Base-by-base conservation (phyloP, 371 early-diverging fungal species). In the Homolaphlyctis polyrhiza region DNA sequence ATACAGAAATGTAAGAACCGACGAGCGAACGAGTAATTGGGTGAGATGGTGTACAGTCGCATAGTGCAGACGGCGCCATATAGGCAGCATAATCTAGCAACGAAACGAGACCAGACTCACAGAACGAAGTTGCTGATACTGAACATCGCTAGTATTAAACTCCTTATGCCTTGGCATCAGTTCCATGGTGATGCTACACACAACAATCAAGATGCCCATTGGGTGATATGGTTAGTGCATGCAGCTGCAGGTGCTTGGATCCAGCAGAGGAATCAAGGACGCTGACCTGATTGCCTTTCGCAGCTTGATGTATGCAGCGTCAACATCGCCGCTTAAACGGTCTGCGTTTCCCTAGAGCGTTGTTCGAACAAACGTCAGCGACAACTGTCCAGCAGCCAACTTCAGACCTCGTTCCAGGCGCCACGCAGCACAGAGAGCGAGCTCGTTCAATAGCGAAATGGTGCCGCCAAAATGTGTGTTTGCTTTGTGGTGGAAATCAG, bases 271-370 rank as follows among this genome's bases (percentile, higher is more conserved):
- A 32, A n/a, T 11, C 6, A 28, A 23, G 13, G 57, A 1, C 27
- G 36, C 71, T 33, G 21, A 71, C 76, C 63, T 68, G 8, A 71
- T 61, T 18, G 68, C 71, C 30, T 63, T 58, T 39, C 71, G 18
- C 39, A 71, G 61, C 8, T 63, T 59, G 35, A 78, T 58, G 54
- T 71, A 78, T 14, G 75, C 71, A 6, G 62, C 61, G 23, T 78
- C 78, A 2, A 64, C 30, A 39, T 71, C 66, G 33, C 63, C 65
- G 16, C 27, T 43, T 18, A 57, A 23, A 8, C 61, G 11, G 29
- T 35, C 59, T 16, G 62, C 58, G 23, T 64, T 21, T 5, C 72
- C 77, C 74, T 77, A 33, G 25, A 33, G 39, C 11, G 11, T n/a
- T n/a, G n/a, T n/a, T n/a, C n/a, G n/a, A n/a, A n/a, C n/a, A n/a